phyloP scores from a whole-genome alignment of 768 basidiomycete species.

The Rhodotorula babjevae region DNA sequence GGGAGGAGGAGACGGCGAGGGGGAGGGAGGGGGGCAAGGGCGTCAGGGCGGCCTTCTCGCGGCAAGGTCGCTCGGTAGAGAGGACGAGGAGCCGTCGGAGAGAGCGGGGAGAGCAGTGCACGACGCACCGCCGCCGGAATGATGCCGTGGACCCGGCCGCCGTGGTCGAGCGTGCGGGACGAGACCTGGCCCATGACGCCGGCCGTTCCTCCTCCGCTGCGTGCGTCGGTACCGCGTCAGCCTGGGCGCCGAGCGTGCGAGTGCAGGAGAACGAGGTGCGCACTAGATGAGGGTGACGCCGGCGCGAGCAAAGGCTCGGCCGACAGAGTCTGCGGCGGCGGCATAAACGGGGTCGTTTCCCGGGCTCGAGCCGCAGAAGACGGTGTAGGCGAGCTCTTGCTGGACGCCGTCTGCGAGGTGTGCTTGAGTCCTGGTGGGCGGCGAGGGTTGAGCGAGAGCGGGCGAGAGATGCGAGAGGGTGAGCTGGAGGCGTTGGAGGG shows the following conservation, averaged over 20 bases:
- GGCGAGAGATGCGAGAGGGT: not conserved
- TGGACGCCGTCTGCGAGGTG: no score
- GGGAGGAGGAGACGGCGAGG: not conserved
- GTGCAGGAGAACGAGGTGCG: not conserved
- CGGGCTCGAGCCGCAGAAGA: constrained; percentile 74
- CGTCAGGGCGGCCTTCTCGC: no score
- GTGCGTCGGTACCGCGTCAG: not conserved
- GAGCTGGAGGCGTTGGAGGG: not conserved
- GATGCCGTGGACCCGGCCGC: constrained; percentile 49
- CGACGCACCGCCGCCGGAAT: constrained; percentile 45
- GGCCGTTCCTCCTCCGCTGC: constrained; percentile 37
- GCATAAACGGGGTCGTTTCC: constrained; percentile 62
- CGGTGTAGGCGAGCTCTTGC: constrained; percentile 43
- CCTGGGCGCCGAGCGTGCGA: no score
- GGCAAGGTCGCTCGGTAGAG: no score
- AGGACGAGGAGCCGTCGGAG: no score
- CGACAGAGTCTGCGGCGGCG: constrained; percentile 56
- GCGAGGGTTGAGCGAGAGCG: not conserved
- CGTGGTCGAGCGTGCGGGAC: constrained; percentile 36
- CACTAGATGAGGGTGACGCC: constrained; percentile 45
- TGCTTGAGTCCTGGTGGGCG: not conserved
- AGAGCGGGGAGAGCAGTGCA: not conserved
- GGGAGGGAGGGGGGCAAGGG: not conserved
- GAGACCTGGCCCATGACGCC: constrained; percentile 43
- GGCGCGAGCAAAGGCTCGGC: constrained; percentile 44